Percentiles rank a stretch among this genome's conserved stretches.
Conservation (phyloP, 1,284 basidiomycete genomes). For the Wolfiporia cocos region DNA sequence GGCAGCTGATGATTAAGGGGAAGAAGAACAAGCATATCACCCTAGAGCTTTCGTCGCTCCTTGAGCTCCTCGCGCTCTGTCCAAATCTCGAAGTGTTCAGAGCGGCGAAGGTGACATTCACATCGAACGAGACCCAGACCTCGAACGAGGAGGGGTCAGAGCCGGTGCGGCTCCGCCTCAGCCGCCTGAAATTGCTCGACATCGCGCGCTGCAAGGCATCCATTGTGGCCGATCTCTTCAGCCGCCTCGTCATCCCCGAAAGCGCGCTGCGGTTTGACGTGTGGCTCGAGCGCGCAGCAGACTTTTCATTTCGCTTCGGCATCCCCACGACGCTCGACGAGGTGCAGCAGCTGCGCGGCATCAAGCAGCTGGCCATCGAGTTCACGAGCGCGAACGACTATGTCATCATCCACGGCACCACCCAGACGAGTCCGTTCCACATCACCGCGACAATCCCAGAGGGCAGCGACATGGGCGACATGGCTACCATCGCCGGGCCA, state of each 20-base stretch:
- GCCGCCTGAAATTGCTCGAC: slow-evolving; percentile 20
- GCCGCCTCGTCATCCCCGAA: slow-evolving; percentile 21
- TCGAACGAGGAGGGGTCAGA: slow-evolving; percentile 11
- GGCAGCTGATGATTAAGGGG: slow-evolving; percentile 20
- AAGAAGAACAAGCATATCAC: slow-evolving; percentile 21
- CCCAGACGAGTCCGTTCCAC: slow-evolving; percentile 19
- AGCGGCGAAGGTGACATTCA: slow-evolving; percentile 19
- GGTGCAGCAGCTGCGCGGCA: slow-evolving; percentile 19
- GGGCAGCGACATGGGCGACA: slow-evolving; percentile 22
- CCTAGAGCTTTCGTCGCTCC: slow-evolving; percentile 18
- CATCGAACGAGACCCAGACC: slow-evolving; percentile 15
- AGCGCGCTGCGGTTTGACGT: slow-evolving; percentile 22
- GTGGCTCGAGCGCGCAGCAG: slow-evolving; percentile 23
- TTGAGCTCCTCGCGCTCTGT: slow-evolving; percentile 22
- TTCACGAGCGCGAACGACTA: slow-evolving; percentile 24
- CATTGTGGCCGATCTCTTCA: slow-evolving; percentile 17
- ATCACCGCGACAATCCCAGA: slow-evolving; percentile 19
- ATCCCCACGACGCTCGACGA: slow-evolving; percentile 19
- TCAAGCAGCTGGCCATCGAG: slow-evolving; percentile 20
- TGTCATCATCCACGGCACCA: slow-evolving; percentile 20
- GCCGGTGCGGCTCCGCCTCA: slow-evolving; percentile 13
- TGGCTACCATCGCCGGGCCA: slow-evolving; percentile 21
- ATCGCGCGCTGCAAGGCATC: slow-evolving; percentile 20
- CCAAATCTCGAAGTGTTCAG: slow-evolving; percentile 22
- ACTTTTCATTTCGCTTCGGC: slow-evolving; percentile 24